phyloP scores from a whole-genome alignment of 805 yeast genomes.

The Yamadazyma akitaensis region DNA sequence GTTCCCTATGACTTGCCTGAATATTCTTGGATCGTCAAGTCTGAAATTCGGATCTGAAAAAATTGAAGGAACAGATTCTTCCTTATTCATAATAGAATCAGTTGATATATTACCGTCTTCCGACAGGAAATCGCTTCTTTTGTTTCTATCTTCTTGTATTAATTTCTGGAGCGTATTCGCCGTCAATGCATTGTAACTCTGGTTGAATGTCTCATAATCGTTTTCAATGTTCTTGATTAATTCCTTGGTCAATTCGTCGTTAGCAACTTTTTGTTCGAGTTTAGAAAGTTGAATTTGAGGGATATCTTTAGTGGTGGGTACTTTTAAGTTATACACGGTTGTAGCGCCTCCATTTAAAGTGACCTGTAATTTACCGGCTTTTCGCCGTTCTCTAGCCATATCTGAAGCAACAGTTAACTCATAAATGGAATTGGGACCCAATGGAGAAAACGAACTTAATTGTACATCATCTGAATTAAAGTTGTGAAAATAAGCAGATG shows the following conservation, averaged over 20 bases:
- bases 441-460: slow-evolving; percentile 40
- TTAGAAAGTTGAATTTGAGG: slow-evolving; percentile 66
- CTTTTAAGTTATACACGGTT: slow-evolving; percentile 42
- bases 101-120: not conserved
- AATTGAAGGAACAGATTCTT: slow-evolving; percentile 52
- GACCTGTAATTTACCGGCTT: slow-evolving; percentile 32
- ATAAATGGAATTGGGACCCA: slow-evolving; percentile 74
- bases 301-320: slow-evolving; percentile 80
- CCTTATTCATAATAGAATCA: not conserved
- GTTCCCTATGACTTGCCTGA: slow-evolving; percentile 67
- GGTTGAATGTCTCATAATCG: slow-evolving; percentile 36
- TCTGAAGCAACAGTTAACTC: slow-evolving; percentile 68
- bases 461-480: slow-evolving; percentile 11
- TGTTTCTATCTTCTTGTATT: slow-evolving; percentile 13
- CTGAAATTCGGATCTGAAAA: slow-evolving; percentile 68
- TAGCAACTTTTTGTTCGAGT: slow-evolving; percentile 23
- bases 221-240: slow-evolving; percentile 19
- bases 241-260: slow-evolving; percentile 17
- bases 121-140: not conserved
- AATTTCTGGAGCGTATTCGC: slow-evolving; percentile 34
- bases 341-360: slow-evolving; percentile 43
- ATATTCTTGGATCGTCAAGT: slow-evolving; percentile 84
- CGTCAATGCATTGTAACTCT: slow-evolving; percentile 35
- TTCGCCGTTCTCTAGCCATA: slow-evolving; percentile 32
- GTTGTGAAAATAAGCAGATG: slow-evolving; percentile 23